Conservation (phyloP, 202 grass and related monocot genomes). For the Eragrostis tef region DNA sequence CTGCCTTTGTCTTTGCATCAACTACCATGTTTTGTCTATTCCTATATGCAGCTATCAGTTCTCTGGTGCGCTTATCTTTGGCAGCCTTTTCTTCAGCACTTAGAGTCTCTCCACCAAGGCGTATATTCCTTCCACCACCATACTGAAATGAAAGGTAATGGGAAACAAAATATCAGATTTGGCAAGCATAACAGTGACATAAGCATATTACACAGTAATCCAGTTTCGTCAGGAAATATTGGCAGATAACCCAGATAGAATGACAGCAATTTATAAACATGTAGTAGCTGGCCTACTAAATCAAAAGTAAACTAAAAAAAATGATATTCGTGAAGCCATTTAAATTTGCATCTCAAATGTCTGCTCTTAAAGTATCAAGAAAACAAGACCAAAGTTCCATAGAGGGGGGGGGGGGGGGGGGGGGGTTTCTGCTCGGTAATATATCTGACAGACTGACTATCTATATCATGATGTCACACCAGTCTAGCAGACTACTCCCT, state of each 20-base stretch:
- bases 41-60: slow-evolving; percentile 78
- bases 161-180: slow-evolving; percentile 15
- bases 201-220: slow-evolving; percentile 11
- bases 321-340: background rate
- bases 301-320: slow-evolving; percentile 1
- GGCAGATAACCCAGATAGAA: background rate
- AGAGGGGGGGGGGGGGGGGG: slow-evolving; percentile 6
- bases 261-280: slow-evolving; percentile 16
- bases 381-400: slow-evolving; percentile 12
- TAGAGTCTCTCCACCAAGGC: slow-evolving; percentile 64
- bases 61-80: slow-evolving; percentile 74
- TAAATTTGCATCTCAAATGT: slow-evolving; percentile 11
- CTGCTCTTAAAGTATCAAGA: slow-evolving; percentile 10
- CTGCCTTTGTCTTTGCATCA: slow-evolving; percentile 79
- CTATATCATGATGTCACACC: slow-evolving; percentile 14
- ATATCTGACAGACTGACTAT: slow-evolving; percentile 1
- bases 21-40: slow-evolving; percentile 62
- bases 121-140: slow-evolving; percentile 88
- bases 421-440: background rate
- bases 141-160: slow-evolving; percentile 66
- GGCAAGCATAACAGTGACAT: background rate
- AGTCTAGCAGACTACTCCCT: background rate
- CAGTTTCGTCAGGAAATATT: slow-evolving; percentile 28
- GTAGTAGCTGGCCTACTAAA: slow-evolving; percentile 30
- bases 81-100: slow-evolving; percentile 72